phyloP scores from a whole-genome alignment of 495 filamentous ascomycete genomes.

The Penicillium argentinense region DNA sequence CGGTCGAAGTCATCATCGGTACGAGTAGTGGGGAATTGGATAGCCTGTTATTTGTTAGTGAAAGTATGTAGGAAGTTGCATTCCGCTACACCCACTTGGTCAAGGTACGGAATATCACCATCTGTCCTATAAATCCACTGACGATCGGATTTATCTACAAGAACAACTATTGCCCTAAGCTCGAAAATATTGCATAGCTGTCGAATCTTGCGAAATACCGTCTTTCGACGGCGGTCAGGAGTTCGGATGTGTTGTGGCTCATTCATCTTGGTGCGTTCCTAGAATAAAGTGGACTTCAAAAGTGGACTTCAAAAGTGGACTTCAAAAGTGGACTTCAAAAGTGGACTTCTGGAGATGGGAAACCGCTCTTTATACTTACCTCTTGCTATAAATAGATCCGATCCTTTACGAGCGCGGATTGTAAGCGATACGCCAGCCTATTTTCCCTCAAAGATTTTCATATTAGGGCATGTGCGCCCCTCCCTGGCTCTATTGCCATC shows the following conservation, averaged over 20 bases:
- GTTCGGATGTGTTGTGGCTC: conserved; percentile 1
- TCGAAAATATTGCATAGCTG: conserved; percentile 7
- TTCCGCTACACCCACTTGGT: not conserved
- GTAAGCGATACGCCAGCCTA: not conserved
- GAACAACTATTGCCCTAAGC: conserved; percentile 5
- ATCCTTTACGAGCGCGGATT: not conserved
- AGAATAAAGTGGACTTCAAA: not conserved
- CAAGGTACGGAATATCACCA: conserved; percentile 8
- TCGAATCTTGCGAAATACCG: conserved; percentile 15
- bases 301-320: not conserved
- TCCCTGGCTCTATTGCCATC: not conserved
- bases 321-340: not conserved
- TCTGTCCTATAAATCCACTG: conserved; percentile 15
- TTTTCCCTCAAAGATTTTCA: not conserved
- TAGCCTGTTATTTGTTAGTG: conserved; percentile 1
- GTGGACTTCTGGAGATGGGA: not conserved
- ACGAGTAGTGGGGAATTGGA: not conserved
- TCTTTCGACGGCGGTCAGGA: conserved; percentile 10
- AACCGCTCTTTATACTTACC: not conserved
- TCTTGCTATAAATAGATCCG: not conserved
- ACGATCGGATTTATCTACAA: conserved; percentile 3
- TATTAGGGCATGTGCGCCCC: not conserved
- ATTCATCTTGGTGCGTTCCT: not conserved
- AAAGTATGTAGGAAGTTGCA: not conserved
- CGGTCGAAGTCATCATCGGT: conserved; percentile 7